Percentiles rank a stretch among this genome's conserved stretches.
These are phyloP conservation scores for Trametes coccinea DNA, from an alignment of 768 basidiomycete species.

Conservation along the genomic window DNA sequence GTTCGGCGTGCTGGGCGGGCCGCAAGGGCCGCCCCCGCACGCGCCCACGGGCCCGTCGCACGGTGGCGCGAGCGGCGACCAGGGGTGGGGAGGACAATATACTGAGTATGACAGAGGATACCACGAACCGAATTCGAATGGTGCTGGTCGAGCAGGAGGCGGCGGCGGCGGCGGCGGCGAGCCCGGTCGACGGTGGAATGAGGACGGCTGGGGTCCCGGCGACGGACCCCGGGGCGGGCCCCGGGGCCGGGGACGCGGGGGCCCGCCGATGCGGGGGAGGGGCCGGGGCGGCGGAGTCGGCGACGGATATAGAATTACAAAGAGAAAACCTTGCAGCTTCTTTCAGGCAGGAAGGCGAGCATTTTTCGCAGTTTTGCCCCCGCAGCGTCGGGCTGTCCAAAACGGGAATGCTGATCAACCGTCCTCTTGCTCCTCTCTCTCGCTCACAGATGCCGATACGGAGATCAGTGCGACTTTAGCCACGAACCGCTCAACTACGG, in stretches of 20 bases:
- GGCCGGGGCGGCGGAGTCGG: constrained; percentile 43
- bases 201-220: constrained; percentile 34
- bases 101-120: constrained; percentile 27
- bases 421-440: constrained; percentile 39
- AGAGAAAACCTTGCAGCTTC: constrained; percentile 89
- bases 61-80: constrained; percentile 11
- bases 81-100: constrained; percentile 15
- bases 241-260: constrained; percentile 55
- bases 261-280: constrained; percentile 57
- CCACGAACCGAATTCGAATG: constrained; percentile 24
- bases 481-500: constrained; percentile 49
- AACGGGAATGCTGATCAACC: constrained; percentile 39
- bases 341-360: constrained; percentile 93
- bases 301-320: constrained; percentile 73
- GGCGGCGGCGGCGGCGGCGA: constrained; percentile 16
- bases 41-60: constrained; percentile 23
- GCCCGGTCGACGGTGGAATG: constrained; percentile 36
- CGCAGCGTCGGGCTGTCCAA: constrained; percentile 24
- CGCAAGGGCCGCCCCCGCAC: constrained; percentile 13
- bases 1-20: constrained; percentile 13
- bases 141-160: constrained; percentile 5
- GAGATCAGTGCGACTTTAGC: constrained; percentile 84
- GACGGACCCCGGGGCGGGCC: constrained; percentile 33
- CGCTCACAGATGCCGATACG: constrained; percentile 81
- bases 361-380: constrained; percentile 37